A percentile compares a stretch with the other conserved stretches of the same genome.
Evolutionary conservation across 2,329 filamentous ascomycete species (phyloP).

Genomic region (Fusarium metavorans): DNA sequence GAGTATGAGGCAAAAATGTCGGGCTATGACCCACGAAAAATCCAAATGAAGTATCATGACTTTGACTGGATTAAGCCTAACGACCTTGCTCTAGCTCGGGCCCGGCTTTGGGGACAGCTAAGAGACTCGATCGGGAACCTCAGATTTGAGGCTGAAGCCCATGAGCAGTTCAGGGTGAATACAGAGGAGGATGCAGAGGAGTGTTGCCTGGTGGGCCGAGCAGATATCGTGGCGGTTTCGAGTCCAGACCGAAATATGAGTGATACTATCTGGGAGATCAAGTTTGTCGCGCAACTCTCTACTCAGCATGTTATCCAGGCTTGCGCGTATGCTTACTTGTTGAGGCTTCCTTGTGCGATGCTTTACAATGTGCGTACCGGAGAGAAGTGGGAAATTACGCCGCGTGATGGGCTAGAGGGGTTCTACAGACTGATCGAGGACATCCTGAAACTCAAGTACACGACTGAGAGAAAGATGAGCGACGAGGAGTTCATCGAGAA

Average conservation of each 20-base stretch:
- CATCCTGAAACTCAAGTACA: conserved; percentile 37
- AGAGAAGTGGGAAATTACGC: conserved; percentile 39
- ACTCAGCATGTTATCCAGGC: conserved; percentile 44
- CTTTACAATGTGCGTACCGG: conserved; percentile 47
- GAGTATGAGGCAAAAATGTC: conserved; percentile 39
- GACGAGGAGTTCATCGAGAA: conserved; percentile 28
- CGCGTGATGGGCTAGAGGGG: conserved; percentile 7
- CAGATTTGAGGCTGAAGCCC: conserved; percentile 15
- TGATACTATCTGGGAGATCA: conserved; percentile 46
- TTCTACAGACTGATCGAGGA: conserved; percentile 26
- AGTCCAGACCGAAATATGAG: not conserved
- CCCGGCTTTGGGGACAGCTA: conserved; percentile 35
- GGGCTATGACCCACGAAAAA: conserved; percentile 39
- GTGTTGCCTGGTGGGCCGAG: conserved; percentile 14
- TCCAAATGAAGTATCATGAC: conserved; percentile 44
- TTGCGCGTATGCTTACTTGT: conserved; percentile 44
- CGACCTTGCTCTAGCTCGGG: conserved; percentile 33
- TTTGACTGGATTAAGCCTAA: conserved; percentile 44
- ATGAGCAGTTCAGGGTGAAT: not conserved
- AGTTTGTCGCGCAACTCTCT: conserved; percentile 44
- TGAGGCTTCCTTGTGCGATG: conserved; percentile 31
- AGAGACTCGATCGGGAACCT: not conserved
- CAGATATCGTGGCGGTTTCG: conserved; percentile 19
- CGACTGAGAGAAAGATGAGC: not conserved
- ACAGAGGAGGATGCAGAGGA: not conserved